A percentile compares a stretch with the other conserved stretches of the same genome.
These are phyloP conservation scores for Coprinellus micaceus DNA, from an alignment of 768 basidiomycete genomes.

Conservation along the genomic window DNA sequence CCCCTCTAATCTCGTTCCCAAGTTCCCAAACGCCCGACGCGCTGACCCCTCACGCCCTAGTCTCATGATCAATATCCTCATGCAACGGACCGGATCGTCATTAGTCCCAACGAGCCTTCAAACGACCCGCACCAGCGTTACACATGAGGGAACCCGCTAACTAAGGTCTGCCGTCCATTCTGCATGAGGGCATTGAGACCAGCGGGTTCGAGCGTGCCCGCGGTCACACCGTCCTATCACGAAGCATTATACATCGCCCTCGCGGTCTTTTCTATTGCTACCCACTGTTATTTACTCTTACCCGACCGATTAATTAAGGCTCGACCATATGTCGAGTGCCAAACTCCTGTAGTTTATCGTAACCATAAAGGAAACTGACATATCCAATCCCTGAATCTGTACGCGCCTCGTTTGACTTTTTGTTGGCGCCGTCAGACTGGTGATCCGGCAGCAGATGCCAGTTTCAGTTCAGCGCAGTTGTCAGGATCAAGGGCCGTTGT, in stretches of 20 bases:
- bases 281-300: neutral
- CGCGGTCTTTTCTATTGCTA: too few species aligned
- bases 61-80: constrained; percentile 21
- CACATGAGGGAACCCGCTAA: constrained; percentile 24
- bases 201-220: too few species aligned
- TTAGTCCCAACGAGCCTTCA: constrained; percentile 30
- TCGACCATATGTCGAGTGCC: neutral
- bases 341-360: neutral
- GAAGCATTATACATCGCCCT: neutral
- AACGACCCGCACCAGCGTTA: constrained; percentile 42
- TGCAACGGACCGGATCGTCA: constrained; percentile 30
- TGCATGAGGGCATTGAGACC: neutral
- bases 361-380: neutral
- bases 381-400: neutral
- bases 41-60: constrained; percentile 15
- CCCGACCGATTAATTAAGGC: neutral
- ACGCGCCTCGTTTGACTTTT: neutral
- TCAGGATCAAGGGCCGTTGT: neutral
- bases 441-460: neutral
- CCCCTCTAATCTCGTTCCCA: constrained; percentile 5
- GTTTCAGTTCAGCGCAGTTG: neutral
- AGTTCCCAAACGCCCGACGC: neutral
- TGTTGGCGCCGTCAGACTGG: neutral
- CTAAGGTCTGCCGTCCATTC: constrained; percentile 1
- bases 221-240: too few species aligned